phyloP scores from a whole-genome alignment of 2,329 filamentous ascomycete species.

The Sporothrix pseudoabietina region DNA sequence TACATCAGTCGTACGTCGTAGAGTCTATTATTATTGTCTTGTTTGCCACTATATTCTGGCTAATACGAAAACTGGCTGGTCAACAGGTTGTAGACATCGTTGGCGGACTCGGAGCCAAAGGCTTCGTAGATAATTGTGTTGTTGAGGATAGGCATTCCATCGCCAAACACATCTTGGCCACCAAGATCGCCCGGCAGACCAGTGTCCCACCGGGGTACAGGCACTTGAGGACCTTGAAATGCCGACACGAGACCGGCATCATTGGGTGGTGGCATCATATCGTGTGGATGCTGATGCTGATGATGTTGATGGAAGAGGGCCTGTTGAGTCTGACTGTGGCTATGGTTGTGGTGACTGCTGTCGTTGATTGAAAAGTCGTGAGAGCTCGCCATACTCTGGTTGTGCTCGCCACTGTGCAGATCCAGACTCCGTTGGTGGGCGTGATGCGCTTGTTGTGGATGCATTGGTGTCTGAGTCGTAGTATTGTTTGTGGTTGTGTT shows the following conservation, averaged over 20 bases:
- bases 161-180: background rate
- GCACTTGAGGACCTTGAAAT: background rate
- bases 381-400: background rate
- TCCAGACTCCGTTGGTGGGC: background rate
- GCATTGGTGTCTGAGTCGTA: background rate
- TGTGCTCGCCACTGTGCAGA: background rate
- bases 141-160: conserved; percentile 33
- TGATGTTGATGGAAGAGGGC: background rate
- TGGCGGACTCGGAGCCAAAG: conserved; percentile 38
- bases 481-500: background rate
- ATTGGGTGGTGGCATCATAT: background rate
- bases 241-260: background rate
- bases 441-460: background rate
- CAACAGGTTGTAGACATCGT: conserved; percentile 37
- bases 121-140: conserved; percentile 39
- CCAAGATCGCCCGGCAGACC: background rate
- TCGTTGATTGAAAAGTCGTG: background rate
- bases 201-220: background rate
- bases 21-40: background rate
- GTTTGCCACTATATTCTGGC: too few relatives aligned
- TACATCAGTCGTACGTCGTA: background rate
- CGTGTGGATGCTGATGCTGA: background rate
- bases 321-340: background rate
- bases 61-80: conserved; percentile 27
- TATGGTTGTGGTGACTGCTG: background rate